phyloP scores from a whole-genome alignment of 1,284 basidiomycete species.

The Melampsora larici-populina region DNA sequence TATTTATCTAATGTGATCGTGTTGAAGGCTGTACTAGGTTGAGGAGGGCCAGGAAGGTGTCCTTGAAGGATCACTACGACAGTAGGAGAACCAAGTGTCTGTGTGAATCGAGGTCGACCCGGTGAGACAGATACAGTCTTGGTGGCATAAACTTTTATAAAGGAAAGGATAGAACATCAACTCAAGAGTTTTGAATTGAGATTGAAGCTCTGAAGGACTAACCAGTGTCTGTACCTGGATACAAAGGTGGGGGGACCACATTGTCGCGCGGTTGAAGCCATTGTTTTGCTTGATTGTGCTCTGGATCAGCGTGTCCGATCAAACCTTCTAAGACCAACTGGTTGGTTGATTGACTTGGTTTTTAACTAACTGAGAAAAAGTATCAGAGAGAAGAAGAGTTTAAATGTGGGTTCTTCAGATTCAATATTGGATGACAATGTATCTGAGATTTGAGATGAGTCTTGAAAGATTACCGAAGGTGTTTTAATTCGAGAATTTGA shows the following conservation, averaged over 20 bases:
- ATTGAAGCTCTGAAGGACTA: neutral
- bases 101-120: neutral
- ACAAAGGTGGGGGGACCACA: neutral
- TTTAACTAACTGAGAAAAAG: neutral
- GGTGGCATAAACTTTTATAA: conserved; percentile 4
- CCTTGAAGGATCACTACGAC: neutral
- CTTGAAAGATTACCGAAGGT: too few relatives aligned
- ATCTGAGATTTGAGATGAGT: too few relatives aligned
- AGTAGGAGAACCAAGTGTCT: neutral
- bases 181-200: neutral
- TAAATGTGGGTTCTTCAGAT: neutral
- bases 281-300: neutral
- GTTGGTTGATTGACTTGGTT: neutral
- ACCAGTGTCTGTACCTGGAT: neutral
- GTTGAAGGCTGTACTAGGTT: neutral
- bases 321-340: neutral
- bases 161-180: neutral
- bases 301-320: neutral
- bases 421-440: too few relatives aligned
- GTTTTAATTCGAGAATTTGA: too few relatives aligned
- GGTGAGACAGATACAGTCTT: neutral
- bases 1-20: neutral
- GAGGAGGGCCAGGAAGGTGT: neutral
- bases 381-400: neutral
- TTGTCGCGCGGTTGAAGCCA: neutral